Base-by-base conservation (phyloP, 306 rosid genomes). In the Vigna nakashimae region DNA sequence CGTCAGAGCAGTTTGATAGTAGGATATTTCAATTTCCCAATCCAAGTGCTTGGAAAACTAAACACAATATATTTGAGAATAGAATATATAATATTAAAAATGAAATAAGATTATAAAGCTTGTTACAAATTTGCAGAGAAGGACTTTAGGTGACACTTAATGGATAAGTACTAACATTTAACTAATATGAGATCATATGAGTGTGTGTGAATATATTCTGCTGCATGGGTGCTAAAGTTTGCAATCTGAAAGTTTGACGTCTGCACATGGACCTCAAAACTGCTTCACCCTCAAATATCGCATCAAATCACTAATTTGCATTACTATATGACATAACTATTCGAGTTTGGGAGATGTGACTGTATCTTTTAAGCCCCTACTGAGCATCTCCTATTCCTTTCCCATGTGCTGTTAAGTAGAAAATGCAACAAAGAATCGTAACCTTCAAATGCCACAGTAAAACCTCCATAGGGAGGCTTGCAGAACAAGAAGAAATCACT, bases 391-490 rank as follows among this genome's bases (percentile, higher is more conserved):
- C 38, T 28, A n/a, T 42, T 43, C 59, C 72, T 51, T 52, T 46
- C 42, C 66, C 24, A 22, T 14, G 17, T 42, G 2, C 22, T 64
- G 71, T 49, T 9, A 64, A 9, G 43, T 5, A 16, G 48, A 15
- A 15, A 65, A 67, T 45, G 58, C 67, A 77, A 34, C 24, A 64
- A 24, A 60, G 51, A 63, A 49, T 60, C 79, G 36, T 34, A 77
- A 13, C 38, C 62, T 32, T 7, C 52, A 32, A 20, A 62, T 9
- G 38, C 38, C 9, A 48, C 1, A 16, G 59, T 5, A 17, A 48
- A 59, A 36, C 60, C 45, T 59, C 55, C 45, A 22, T 14, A 11
- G 14, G 9, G 40, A 20, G 7, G 38, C 57, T 12, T 51, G 32
- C 43, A 66, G 18, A 67, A 17, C 59, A n/a, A 40, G 34, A 53